Conservation (phyloP, 2,329 filamentous ascomycete species). For the Sporothrix sp. region DNA sequence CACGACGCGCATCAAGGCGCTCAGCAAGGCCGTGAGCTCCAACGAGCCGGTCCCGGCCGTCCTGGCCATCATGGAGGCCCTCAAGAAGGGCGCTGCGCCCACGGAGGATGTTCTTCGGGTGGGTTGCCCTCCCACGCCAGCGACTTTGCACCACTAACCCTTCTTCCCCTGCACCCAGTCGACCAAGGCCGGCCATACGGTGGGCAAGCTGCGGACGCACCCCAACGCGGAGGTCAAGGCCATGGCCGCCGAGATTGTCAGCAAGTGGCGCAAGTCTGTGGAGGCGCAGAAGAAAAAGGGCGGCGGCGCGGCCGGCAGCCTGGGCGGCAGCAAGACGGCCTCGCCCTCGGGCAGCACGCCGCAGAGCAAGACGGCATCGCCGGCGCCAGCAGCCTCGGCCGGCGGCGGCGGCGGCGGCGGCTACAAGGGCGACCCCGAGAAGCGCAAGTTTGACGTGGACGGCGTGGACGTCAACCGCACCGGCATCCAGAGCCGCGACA, state of each 20-base stretch:
- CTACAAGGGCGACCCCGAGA: slow-evolving; percentile 61
- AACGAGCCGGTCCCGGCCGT: slow-evolving; percentile 67
- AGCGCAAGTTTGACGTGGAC: slow-evolving; percentile 74
- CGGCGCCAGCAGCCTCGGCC: slow-evolving; percentile 44
- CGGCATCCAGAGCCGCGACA: slow-evolving; percentile 63
- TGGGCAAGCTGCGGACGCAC: slow-evolving; percentile 72
- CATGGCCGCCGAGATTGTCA: slow-evolving; percentile 71
- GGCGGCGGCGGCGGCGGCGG: slow-evolving; percentile 21
- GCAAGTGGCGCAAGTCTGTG: slow-evolving; percentile 76
- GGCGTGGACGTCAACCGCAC: slow-evolving; percentile 70
- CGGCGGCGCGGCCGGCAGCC: slow-evolving; percentile 3
- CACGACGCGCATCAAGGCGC: slow-evolving; percentile 62
- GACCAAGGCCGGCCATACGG: slow-evolving; percentile 82
- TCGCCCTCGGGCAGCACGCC: slow-evolving; percentile 34
- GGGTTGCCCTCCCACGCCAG: slow-evolving; percentile 27
- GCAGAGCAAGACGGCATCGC: slow-evolving; percentile 25
- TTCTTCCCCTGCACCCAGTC: slow-evolving; percentile 34
- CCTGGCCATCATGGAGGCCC: slow-evolving; percentile 61
- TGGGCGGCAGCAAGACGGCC: slow-evolving; percentile 25
- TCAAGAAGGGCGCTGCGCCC: slow-evolving; percentile 71
- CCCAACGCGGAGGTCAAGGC: slow-evolving; percentile 71
- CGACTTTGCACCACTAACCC: too few species aligned
- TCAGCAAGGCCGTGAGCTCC: slow-evolving; percentile 66
- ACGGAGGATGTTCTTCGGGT: slow-evolving; percentile 84
- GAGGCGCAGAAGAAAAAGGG: slow-evolving; percentile 48